These are phyloP conservation scores for Fonsecaea nubica DNA, from an alignment of 2,329 filamentous ascomycete species.

Conservation along the genomic window DNA sequence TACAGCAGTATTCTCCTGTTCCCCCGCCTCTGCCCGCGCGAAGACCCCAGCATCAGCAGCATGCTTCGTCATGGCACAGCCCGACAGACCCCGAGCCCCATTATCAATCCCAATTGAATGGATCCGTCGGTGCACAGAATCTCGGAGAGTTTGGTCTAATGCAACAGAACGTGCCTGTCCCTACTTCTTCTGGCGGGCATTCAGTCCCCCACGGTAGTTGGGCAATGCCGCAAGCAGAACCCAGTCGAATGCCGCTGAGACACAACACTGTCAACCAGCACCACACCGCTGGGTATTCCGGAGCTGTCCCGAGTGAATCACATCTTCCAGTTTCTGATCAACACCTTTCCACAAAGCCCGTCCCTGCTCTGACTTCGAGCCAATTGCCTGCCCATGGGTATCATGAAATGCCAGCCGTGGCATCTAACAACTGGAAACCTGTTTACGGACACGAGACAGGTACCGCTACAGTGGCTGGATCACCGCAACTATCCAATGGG, in stretches of 20 bases:
- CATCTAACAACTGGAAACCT: not conserved
- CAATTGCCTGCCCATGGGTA: not conserved
- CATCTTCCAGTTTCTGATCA: constrained; percentile 3
- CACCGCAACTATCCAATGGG: constrained; percentile 3
- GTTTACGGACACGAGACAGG: not conserved
- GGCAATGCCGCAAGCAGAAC: not conserved
- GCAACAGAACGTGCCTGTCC: not conserved
- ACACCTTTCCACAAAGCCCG: not conserved
- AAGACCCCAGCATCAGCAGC: constrained; percentile 10
- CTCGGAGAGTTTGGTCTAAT: not conserved
- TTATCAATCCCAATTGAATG: not conserved
- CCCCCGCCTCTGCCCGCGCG: constrained; percentile 16
- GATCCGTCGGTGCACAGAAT: not conserved
- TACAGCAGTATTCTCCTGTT: not conserved
- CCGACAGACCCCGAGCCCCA: not conserved
- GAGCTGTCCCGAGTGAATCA: not conserved
- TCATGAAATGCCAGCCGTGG: constrained; percentile 26
- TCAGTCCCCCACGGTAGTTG: not conserved
- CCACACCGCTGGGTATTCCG: not conserved
- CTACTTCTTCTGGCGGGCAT: not conserved
- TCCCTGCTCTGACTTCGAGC: not conserved
- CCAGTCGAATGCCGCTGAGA: not conserved
- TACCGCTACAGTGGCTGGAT: not conserved
- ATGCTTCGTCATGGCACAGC: constrained; percentile 9
- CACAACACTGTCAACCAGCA: not conserved